phyloP scores from a whole-genome alignment of 2,329 filamentous ascomycete genomes.

The Fusarium veterinarium region DNA sequence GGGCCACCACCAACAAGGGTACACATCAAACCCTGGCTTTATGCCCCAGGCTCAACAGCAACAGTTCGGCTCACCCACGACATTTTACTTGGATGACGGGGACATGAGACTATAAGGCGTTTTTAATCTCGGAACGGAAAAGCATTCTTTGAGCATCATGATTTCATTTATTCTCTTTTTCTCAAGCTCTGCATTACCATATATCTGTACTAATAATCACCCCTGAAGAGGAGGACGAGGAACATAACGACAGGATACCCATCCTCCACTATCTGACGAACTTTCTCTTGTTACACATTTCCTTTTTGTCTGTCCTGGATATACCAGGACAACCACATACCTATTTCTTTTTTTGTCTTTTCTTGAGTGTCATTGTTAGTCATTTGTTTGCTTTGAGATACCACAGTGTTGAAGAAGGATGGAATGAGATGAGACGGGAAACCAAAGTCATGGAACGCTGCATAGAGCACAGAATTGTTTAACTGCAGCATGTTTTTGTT shows the following conservation, averaged over 20 bases:
- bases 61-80: constrained; percentile 44
- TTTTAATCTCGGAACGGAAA: constrained; percentile 32
- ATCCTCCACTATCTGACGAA: constrained; percentile 41
- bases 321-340: constrained; percentile 23
- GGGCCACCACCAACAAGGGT: constrained; percentile 38
- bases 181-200: constrained; percentile 16
- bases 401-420: constrained; percentile 44
- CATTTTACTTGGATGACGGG: constrained; percentile 45
- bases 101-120: constrained; percentile 45
- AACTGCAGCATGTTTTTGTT: constrained; percentile 14
- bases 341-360: constrained; percentile 13
- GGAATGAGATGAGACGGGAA: constrained; percentile 31
- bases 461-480: constrained; percentile 21
- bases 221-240: constrained; percentile 38
- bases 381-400: constrained; percentile 44
- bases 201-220: constrained; percentile 44
- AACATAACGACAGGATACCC: constrained; percentile 42
- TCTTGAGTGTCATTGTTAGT: constrained; percentile 17
- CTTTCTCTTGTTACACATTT: constrained; percentile 25
- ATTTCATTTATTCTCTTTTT: constrained; percentile 24
- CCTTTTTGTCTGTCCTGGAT: constrained; percentile 14
- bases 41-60: constrained; percentile 44
- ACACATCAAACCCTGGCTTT: constrained; percentile 42
- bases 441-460: constrained; percentile 20
- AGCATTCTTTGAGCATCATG: constrained; percentile 34